Percentiles rank a stretch among this genome's conserved stretches.
These are phyloP conservation scores for Paragyromitra xinjiangensis DNA, from an alignment of 495 filamentous ascomycete species.

Conservation along the genomic window DNA sequence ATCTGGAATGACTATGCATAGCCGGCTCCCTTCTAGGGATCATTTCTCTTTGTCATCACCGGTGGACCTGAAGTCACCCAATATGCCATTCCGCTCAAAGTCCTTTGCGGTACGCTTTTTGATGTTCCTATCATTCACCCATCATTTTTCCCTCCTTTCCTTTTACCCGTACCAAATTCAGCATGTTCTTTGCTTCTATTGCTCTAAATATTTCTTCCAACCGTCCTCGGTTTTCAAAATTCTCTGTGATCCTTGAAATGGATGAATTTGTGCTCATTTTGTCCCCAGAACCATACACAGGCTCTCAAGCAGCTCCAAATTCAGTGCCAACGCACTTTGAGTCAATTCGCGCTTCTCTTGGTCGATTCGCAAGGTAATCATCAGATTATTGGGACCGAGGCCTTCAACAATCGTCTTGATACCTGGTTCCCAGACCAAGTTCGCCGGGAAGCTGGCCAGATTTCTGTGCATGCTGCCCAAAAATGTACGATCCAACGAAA, in stretches of 20 bases:
- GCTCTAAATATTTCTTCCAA: constrained; percentile 51
- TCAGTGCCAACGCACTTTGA: constrained; percentile 49
- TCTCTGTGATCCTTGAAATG: constrained; percentile 50
- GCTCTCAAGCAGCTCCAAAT: constrained; percentile 50
- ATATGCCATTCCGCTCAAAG: constrained; percentile 52
- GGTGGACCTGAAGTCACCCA: constrained; percentile 49
- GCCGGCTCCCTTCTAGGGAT: constrained; percentile 49
- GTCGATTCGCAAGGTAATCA: constrained; percentile 53
- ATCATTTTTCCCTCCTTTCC: constrained; percentile 41
- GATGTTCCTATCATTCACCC: constrained; percentile 51
- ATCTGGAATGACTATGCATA: constrained; percentile 50
- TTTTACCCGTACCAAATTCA: constrained; percentile 33
- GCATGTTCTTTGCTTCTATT: constrained; percentile 37
- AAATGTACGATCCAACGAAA: constrained; percentile 51
- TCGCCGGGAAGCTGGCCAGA: constrained; percentile 48
- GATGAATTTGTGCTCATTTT: constrained; percentile 54
- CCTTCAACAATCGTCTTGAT: constrained; percentile 50
- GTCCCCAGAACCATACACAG: constrained; percentile 48
- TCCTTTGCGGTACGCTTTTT: constrained; percentile 55
- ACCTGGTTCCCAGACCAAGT: constrained; percentile 51
- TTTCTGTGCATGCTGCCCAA: constrained; percentile 41
- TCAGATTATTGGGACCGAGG: constrained; percentile 43
- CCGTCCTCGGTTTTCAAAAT: constrained; percentile 25
- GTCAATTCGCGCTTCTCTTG: constrained; percentile 55
- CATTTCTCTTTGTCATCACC: constrained; percentile 51